Evolutionary conservation across 2,329 filamentous ascomycete species (phyloP).

Genomic region (Alternaria tenuissima): DNA sequence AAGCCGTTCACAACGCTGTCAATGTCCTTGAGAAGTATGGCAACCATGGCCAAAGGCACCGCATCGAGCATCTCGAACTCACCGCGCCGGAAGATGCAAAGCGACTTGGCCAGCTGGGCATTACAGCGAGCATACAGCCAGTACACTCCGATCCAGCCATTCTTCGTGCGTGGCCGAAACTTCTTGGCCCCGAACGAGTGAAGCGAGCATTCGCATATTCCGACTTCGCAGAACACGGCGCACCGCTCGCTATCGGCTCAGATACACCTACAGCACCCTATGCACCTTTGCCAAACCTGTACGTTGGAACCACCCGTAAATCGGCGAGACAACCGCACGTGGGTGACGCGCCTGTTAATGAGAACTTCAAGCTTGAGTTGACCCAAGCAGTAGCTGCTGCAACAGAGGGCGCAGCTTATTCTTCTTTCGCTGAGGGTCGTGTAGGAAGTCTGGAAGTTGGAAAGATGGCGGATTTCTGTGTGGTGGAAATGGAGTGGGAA

Average conservation of each 20-base stretch:
- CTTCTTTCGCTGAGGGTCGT: constrained; percentile 64
- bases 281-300: constrained; percentile 63
- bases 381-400: constrained; percentile 64
- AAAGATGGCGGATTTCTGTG: constrained; percentile 66
- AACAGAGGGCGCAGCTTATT: constrained; percentile 65
- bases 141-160: constrained; percentile 84
- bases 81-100: constrained; percentile 63
- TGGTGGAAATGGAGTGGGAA: constrained; percentile 62
- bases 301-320: constrained; percentile 66
- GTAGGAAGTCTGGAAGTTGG: constrained; percentile 63
- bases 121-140: constrained; percentile 90
- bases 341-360: constrained; percentile 57
- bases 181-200: constrained; percentile 64
- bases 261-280: constrained; percentile 69
- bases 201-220: constrained; percentile 69
- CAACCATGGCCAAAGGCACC: constrained; percentile 61
- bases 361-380: constrained; percentile 62
- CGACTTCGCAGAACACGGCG: constrained; percentile 65
- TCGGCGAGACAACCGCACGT: constrained; percentile 61
- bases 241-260: constrained; percentile 64
- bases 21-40: constrained; percentile 60
- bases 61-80: constrained; percentile 72
- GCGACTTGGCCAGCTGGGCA: constrained; percentile 65
- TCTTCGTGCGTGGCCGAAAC: constrained; percentile 66
- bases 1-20: constrained; percentile 65